Base-by-base conservation (phyloP, 805 yeast species). In the Nakazawaea ernobii region DNA sequence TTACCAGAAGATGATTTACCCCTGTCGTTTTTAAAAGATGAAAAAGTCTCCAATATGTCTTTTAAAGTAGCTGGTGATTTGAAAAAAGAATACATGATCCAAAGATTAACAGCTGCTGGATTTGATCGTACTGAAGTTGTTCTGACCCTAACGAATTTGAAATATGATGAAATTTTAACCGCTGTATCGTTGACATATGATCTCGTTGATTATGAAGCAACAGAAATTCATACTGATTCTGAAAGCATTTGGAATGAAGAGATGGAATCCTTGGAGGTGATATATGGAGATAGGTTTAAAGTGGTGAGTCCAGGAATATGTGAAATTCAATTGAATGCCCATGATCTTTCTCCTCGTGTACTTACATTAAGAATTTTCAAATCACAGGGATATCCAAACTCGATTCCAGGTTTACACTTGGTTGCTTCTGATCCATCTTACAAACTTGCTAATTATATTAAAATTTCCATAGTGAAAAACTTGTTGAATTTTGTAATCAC, bases 1-100 rank as follows among this genome's bases (percentile, higher is more conserved):
- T 78, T 92, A 3, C 98, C 98, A 0, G 97, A 94, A 53, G 98
- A 91, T 59, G 99, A 92, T 57, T 68, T 92, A 30, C 99, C 99
- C 0, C 54, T 66, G 0, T 68, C 71, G 41, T 86, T 86, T 56
- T 71, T 74, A 14, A 80, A 82, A 51, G 66, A 77, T 36, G 72
- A 74, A 20, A 73, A 73, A 39, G 89, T 82, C 54, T 69, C 84
- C 0, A 77, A 75, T 42, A 74, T 81, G 24, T 72, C 75, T 45
- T 69, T 85, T 37, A 85, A 76, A 51, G 65, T 74, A 32, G 67
- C 83, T 4, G 73, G 71, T 9, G 75, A 79, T 53, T 57, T 81
- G 35, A 70, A 74, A 45, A 58, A 62, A n/a, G 88, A 86, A 59
- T 73, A 80, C 51, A 67, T 77, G 37, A 66, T 85, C 11, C 73